Percentiles rank a stretch among this genome's conserved stretches.
These are phyloP conservation scores for Verticillium nonalfalfae DNA, from an alignment of 2,329 filamentous ascomycete genomes.

Conservation along the genomic window DNA sequence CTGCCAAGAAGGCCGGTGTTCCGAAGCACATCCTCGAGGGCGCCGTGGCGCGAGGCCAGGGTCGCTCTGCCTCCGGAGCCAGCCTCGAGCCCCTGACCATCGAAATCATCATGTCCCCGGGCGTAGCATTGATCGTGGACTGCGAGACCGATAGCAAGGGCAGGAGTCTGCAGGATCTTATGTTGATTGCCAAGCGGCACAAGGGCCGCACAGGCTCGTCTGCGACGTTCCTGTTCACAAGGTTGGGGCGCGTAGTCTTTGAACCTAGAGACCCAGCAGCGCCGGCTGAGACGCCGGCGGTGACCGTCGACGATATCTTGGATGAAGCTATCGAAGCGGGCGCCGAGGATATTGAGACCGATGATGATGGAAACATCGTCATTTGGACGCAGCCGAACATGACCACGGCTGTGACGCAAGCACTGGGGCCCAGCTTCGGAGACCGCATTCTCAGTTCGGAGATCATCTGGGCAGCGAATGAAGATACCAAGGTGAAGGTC, in stretches of 20 bases:
- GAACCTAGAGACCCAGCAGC: conserved; percentile 36
- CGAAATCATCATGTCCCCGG: conserved; percentile 73
- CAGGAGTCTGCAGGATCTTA: conserved; percentile 67
- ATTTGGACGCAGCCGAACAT: conserved; percentile 13
- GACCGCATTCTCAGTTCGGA: conserved; percentile 68
- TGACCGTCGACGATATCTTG: conserved; percentile 66
- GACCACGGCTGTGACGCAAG: conserved; percentile 8
- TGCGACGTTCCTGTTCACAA: conserved; percentile 72
- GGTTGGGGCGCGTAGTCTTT: conserved; percentile 69
- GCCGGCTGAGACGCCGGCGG: conserved; percentile 12
- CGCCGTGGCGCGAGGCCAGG: conserved; percentile 84
- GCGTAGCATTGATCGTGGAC: conserved; percentile 76
- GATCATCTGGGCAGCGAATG: conserved; percentile 79
- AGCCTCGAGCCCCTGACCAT: conserved; percentile 72
- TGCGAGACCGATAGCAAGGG: conserved; percentile 77
- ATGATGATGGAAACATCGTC: conserved; percentile 11
- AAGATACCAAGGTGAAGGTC: conserved; percentile 65
- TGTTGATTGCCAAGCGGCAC: conserved; percentile 61
- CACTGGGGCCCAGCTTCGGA: conserved; percentile 38
- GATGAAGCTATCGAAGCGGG: conserved; percentile 81
- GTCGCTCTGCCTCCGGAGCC: conserved; percentile 66
- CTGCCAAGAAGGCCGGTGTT: conserved; percentile 79
- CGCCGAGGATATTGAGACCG: conserved; percentile 60
- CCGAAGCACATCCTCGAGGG: conserved; percentile 80
- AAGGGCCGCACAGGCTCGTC: conserved; percentile 68